These are phyloP conservation scores for Chytriomyces sp. DNA, from an alignment of 192 early-diverging fungal species.

Conservation along the genomic window DNA sequence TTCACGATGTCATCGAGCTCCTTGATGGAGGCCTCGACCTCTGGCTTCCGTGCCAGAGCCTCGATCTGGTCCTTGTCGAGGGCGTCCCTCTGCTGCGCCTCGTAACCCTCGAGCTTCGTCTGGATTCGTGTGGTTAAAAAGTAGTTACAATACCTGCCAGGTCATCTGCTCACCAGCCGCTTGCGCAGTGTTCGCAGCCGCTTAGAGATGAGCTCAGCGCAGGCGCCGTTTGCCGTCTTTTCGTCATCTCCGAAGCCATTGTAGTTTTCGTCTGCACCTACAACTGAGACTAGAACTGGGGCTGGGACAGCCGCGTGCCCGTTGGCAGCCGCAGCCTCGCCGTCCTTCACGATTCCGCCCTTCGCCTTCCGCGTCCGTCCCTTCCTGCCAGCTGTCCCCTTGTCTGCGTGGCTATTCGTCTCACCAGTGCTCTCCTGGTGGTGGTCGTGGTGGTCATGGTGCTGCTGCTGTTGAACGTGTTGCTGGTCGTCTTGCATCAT, in stretches of 20 bases:
- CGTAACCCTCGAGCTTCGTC: slow-evolving; percentile 53
- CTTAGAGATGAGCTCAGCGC: slow-evolving; percentile 40
- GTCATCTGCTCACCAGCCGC: slow-evolving; percentile 37
- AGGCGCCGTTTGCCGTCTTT: slow-evolving; percentile 18
- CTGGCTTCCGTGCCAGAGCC: slow-evolving; percentile 43
- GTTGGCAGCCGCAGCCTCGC: background rate
- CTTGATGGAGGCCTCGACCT: slow-evolving; percentile 41
- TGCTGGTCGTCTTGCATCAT: too few relatives aligned
- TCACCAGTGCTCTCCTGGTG: too few relatives aligned
- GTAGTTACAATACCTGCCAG: too few relatives aligned
- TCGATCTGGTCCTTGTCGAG: slow-evolving; percentile 56
- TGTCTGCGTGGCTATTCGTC: too few relatives aligned
- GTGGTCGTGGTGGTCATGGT: too few relatives aligned
- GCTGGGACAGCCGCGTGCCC: background rate
- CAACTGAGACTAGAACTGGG: too few relatives aligned
- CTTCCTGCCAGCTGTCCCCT: too few relatives aligned
- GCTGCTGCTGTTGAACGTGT: too few relatives aligned
- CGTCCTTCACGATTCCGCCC: background rate
- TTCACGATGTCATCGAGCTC: slow-evolving; percentile 54
- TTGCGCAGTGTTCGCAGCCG: slow-evolving; percentile 40
- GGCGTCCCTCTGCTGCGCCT: slow-evolving; percentile 21
- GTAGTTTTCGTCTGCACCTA: too few relatives aligned
- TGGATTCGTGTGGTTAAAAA: slow-evolving; percentile 9
- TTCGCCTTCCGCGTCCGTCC: too few relatives aligned
- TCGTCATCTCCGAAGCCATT: background rate